Evolutionary conservation across 768 basidiomycete species (phyloP), one percentile per base, ranked within the genome.

Genomic region (Lentinus brumalis): DNA sequence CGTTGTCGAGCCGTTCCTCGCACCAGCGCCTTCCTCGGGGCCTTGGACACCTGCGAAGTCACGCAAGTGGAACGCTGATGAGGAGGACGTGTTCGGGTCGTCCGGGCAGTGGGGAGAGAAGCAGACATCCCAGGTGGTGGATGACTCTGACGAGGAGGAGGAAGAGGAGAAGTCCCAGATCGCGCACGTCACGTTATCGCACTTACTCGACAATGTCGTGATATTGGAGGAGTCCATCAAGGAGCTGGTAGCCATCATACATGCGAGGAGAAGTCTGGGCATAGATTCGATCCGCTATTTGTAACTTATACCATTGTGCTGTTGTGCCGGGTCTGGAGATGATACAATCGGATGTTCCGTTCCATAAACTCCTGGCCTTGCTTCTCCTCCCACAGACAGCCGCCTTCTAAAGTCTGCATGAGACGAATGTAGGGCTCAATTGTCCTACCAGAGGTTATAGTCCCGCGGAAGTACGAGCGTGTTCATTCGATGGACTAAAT

Each of bases 181-280:
- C 14, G 71, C 74, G 15, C 79, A 73, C 18, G 81, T 96, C 30
- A 93, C 91, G 8, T 78, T 98, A 54, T 94, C 92, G 47, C 87
- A 84, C 63, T 72, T 98, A 57, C 76, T 98, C 72, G 96, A 98
- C 71, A 98, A 98, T 70, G 89, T 96, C 32, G 94, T 98, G 32
- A 87, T 98, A 42, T 71, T 98, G 63, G 96, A 98, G 74, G 96
- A 98, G 74, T 90, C 88, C 62, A 89, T 98, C 70, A 98, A 98
- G 76, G 96, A 98, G 73, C 77, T 95, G 38, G 86, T 86, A 14
- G 91, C 92, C 14, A 88, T 94, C 64, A 84, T 95, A 53, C 88
- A 92, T 74, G 92, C 91, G 15, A 79, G 94, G 60, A 79, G 91
- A 62, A 88, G 86, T 74, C 74, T 96, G 55, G 94, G 94, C 9